Percentiles rank a stretch among this genome's conserved stretches.
phyloP scores from a whole-genome alignment of 805 yeast species.

The Zygosaccharomyces pseudorouxii region DNA sequence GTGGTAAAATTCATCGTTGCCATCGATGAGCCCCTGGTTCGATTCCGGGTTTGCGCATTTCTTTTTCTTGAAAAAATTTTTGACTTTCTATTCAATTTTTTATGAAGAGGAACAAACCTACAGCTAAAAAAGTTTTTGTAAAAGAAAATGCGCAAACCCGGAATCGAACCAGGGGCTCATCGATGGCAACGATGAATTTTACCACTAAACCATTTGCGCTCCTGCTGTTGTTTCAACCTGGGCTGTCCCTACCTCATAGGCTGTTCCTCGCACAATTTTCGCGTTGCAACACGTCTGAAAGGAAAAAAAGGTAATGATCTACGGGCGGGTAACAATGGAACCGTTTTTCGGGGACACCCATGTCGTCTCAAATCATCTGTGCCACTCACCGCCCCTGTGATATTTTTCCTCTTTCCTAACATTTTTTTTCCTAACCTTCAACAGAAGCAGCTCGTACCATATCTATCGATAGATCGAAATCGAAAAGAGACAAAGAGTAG shows the following conservation, averaged over 20 bases:
- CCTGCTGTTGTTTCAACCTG: too few relatives aligned
- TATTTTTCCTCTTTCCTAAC: not conserved
- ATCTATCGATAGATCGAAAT: not conserved
- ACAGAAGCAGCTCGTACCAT: too few relatives aligned
- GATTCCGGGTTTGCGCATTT: slow-evolving; percentile 8
- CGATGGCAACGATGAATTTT: slow-evolving; percentile 29
- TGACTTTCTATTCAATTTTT: too few relatives aligned
- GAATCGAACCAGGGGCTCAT: slow-evolving; percentile 30
- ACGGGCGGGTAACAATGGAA: not conserved
- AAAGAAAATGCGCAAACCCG: slow-evolving; percentile 24
- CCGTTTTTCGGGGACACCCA: not conserved
- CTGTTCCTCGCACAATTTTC: not conserved
- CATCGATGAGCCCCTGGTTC: slow-evolving; percentile 9
- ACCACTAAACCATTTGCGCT: slow-evolving; percentile 29
- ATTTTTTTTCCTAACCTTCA: not conserved
- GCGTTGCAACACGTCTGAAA: not conserved
- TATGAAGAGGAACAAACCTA: too few relatives aligned
- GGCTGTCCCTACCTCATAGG: not conserved
- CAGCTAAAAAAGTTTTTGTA: too few relatives aligned
- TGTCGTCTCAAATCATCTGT: not conserved
- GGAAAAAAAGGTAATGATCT: not conserved
- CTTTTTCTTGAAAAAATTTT: too few relatives aligned
- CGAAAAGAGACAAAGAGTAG: not conserved
- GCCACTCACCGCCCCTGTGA: not conserved
- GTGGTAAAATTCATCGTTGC: slow-evolving; percentile 9